Evolutionary conservation across 768 basidiomycete species (phyloP).

Genomic region (Calocera cornea): DNA sequence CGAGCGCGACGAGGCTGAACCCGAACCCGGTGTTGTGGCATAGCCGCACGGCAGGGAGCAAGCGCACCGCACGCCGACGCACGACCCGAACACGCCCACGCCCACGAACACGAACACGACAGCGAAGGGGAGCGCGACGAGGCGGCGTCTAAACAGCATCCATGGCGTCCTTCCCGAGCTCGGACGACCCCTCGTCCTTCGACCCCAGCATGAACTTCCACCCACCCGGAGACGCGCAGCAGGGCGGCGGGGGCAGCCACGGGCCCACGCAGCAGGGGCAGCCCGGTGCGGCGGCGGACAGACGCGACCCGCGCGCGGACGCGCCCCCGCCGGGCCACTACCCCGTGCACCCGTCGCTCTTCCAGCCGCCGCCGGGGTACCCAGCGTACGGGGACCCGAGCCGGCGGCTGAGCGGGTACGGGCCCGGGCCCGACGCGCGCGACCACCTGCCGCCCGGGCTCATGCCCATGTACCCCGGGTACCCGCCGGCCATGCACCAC

Average conservation of each 20-base stretch:
- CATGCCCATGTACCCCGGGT: slow-evolving; percentile 1
- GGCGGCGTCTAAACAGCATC: neutral
- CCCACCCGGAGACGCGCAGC: neutral
- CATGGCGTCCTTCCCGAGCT: neutral
- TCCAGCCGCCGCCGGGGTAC: neutral
- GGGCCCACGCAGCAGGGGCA: neutral
- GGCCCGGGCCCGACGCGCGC: neutral
- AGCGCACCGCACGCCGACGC: neutral
- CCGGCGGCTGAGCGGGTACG: neutral
- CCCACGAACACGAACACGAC: neutral
- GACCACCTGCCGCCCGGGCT: neutral
- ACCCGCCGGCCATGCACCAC: neutral
- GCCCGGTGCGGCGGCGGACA: neutral
- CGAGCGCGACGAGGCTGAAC: neutral
- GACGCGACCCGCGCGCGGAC: neutral
- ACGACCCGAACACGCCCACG: neutral
- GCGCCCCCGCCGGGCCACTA: neutral
- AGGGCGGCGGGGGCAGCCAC: neutral
- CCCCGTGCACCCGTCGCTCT: neutral
- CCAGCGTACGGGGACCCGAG: neutral
- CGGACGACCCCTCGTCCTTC: neutral
- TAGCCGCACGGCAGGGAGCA: neutral
- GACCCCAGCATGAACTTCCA: neutral
- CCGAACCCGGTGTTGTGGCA: neutral
- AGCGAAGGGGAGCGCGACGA: no score